Base-by-base conservation (phyloP, 306 rosid species). In the Glycine latifolia region DNA sequence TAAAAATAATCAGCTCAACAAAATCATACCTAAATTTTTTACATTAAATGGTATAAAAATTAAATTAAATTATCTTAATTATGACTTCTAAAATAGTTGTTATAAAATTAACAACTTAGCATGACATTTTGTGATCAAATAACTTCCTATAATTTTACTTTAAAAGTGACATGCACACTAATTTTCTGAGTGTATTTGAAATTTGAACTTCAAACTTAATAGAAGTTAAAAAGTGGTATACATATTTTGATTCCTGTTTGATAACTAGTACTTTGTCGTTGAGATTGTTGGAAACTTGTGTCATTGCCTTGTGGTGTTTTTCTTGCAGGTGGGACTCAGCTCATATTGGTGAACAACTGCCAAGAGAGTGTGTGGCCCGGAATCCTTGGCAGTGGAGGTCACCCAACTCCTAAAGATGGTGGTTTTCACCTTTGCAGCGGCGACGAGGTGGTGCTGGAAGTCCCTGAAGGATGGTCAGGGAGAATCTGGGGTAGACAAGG, bases 401-500 rank as follows among this genome's bases (percentile, higher is more conserved):
- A 87, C 72, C 86, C 71, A 31, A 75, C 85, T 16, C 95, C 91
- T 0, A 77, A 76, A 78, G 83, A 77, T 3, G 97, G 97, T 0
- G 96, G 97, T 31, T 91, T 93, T 48, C 89, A 73, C 13, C 97
- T 88, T 61, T 50, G 60, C n/a, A 85, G 89, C 8, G 94, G 96
- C 0, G 81, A 91, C 65, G 83, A 92, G 44, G 68, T 17, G 65
- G 71, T 70, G 33, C 15, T 89, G 2, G 80, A 88, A 62, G 60
- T 90, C 33, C 90, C 94, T 0, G 47, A 86, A 8, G 71, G 78
- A 4, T 92, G 97, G 98, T 90, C 97, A 1, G 97, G 94, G 7
- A 84, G 97, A 84, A 80, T 92, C 0, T 92, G 94, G 97, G 94
- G 92, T 0, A 88, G 98, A 87, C 91, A 89, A 78, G 98, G 94